Percentiles rank a stretch among this genome's conserved stretches.
phyloP scores from a whole-genome alignment of 176 grass and related monocot genomes.

The Oropetium thomaeum region DNA sequence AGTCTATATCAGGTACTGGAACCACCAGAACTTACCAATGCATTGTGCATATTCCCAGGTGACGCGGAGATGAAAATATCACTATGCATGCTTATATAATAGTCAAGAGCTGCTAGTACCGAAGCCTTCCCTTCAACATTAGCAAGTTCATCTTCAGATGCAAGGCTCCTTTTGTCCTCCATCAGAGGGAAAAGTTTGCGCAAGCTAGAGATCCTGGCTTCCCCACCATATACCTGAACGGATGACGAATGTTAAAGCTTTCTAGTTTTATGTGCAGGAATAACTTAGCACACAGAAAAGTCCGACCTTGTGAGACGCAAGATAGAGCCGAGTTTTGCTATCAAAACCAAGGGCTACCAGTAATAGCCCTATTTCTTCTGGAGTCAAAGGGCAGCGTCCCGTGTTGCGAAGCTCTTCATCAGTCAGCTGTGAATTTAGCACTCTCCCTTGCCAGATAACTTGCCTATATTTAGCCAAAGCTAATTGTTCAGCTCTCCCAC shows the following conservation, averaged over 20 bases:
- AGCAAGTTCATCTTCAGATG: slow-evolving; percentile 57
- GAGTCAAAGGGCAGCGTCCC: slow-evolving; percentile 80
- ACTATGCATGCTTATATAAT: slow-evolving; percentile 74
- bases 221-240: slow-evolving; percentile 78
- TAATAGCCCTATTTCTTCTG: slow-evolving; percentile 87
- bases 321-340: slow-evolving; percentile 67
- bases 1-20: neutral
- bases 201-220: slow-evolving; percentile 72
- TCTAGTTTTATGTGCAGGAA: neutral
- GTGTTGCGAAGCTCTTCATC: slow-evolving; percentile 66
- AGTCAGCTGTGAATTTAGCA: slow-evolving; percentile 76
- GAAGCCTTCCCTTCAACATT: slow-evolving; percentile 83
- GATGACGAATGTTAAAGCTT: slow-evolving; percentile 21
- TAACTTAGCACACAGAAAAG: neutral
- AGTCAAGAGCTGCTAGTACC: slow-evolving; percentile 86
- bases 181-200: slow-evolving; percentile 74
- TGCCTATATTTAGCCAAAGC: slow-evolving; percentile 93
- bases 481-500: slow-evolving; percentile 81
- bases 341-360: slow-evolving; percentile 79
- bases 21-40: slow-evolving; percentile 49
- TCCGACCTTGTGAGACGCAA: slow-evolving; percentile 90
- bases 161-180: slow-evolving; percentile 86
- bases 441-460: slow-evolving; percentile 90
- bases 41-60: slow-evolving; percentile 96
- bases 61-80: slow-evolving; percentile 90